These are phyloP conservation scores for Schoenoplectus tabernaemontani DNA, from an alignment of 202 grass and related monocot species.

Conservation along the genomic window DNA sequence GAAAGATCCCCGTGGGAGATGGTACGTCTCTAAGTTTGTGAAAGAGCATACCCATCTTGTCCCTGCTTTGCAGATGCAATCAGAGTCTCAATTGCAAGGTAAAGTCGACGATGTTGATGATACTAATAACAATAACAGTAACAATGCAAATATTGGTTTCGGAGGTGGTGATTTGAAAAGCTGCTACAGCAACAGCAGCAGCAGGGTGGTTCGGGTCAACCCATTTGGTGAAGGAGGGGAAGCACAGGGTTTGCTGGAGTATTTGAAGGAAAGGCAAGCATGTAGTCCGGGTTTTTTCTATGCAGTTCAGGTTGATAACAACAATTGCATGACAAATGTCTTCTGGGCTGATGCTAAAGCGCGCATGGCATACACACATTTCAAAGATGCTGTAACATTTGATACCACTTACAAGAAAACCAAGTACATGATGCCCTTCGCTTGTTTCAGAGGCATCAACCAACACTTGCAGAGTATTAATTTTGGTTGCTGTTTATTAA, in stretches of 20 bases:
- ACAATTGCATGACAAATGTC: constrained; percentile 41
- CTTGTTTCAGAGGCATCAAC: constrained; percentile 42
- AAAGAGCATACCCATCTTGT: constrained; percentile 38
- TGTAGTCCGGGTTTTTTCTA: constrained; percentile 45
- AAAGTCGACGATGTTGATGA: neutral
- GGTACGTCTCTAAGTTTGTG: constrained; percentile 49
- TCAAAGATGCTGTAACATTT: constrained; percentile 45
- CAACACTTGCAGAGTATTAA: constrained; percentile 46
- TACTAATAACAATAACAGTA: neutral
- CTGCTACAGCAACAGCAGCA: constrained; percentile 25
- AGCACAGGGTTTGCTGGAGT: constrained; percentile 36
- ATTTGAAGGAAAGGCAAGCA: constrained; percentile 38
- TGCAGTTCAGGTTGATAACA: constrained; percentile 53
- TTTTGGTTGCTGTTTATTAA: constrained; percentile 44
- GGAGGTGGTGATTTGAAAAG: neutral
- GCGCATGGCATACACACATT: constrained; percentile 35
- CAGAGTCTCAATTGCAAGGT: neutral
- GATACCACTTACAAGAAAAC: constrained; percentile 61
- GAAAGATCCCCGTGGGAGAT: constrained; percentile 34
- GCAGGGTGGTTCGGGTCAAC: constrained; percentile 33
- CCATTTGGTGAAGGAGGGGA: constrained; percentile 33
- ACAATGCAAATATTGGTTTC: neutral
- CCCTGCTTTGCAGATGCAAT: constrained; percentile 19
- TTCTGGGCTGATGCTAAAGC: constrained; percentile 50
- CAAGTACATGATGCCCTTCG: constrained; percentile 63